Evolutionary conservation across 2,329 filamentous ascomycete species (phyloP).

Genomic region (Sarocladiaceae sp.): DNA sequence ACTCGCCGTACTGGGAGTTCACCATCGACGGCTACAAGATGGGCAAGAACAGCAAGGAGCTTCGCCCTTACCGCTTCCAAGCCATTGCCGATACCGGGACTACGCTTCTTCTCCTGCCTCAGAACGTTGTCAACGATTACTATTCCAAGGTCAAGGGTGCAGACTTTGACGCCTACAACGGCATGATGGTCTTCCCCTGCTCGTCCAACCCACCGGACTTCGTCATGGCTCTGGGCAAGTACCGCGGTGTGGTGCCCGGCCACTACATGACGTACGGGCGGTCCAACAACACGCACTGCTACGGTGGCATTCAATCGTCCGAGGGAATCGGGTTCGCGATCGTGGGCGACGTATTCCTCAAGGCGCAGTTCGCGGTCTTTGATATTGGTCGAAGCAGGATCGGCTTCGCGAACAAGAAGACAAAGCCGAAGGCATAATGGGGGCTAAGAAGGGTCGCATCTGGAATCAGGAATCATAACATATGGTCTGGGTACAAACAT

Average conservation of each 20-base stretch:
- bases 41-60: conserved; percentile 27
- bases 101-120: conserved; percentile 55
- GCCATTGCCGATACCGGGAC: conserved; percentile 68
- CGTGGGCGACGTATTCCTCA: conserved; percentile 34
- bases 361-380: conserved; percentile 39
- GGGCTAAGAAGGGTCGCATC: not conserved
- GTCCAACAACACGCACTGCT: conserved; percentile 23
- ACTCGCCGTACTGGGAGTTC: conserved; percentile 58
- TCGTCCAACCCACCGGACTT: conserved; percentile 38
- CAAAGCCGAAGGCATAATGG: conserved; percentile 11
- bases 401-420: conserved; percentile 33
- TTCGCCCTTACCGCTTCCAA: conserved; percentile 5
- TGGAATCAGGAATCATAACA: not conserved
- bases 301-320: conserved; percentile 31
- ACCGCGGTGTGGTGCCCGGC: conserved; percentile 28
- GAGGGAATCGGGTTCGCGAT: conserved; percentile 30
- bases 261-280: conserved; percentile 31
- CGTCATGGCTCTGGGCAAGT: conserved; percentile 26
- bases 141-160: conserved; percentile 52
- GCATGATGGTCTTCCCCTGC: conserved; percentile 56
- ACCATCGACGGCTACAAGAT: conserved; percentile 48
- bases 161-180: conserved; percentile 33
- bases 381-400: conserved; percentile 24
- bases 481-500: no score
- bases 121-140: conserved; percentile 48